Base-by-base conservation (phyloP, 225 moss, liverwort and hornwort genomes). In the Takakia lepidozioides region DNA sequence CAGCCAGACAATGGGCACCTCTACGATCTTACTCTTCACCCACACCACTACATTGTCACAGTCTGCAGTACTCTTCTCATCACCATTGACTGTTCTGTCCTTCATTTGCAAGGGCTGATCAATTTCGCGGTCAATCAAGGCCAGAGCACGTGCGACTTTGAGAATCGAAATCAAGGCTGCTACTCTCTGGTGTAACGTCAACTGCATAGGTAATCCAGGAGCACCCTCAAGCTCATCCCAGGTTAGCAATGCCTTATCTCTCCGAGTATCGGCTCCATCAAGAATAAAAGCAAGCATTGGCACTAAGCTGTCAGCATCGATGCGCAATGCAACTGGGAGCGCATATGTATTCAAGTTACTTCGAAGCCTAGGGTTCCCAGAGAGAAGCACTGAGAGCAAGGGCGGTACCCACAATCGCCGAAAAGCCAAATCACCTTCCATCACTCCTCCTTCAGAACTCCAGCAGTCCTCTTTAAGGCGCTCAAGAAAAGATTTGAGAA, bases 321-420 rank as follows among this genome's bases (percentile, higher is more conserved):
- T 85, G 29, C 83, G 75, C 56, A 98, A 46, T 35, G 91, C 87
- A 42, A 98, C 98, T 52, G 98, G 98, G 3, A 98, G 56, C 25
- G 91, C 91, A 42, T 98, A 98, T 2, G 83, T 98, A 24, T 83
- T 98, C 27, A 98, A 73, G 50, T 98, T 98, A 47, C 71, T 83
- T 49, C 91, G 67, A 39, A 98, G 83, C 28, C 83, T 70, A 19
- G 78, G 54, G 40, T 85, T 78, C 19, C 87, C 98, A 51, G 78
- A 81, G 22, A 91, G 80, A 46, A 98, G 71, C 29, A 91, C 87
- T 21, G 81, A 63, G 29, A 98, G 73, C 8, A 98, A 48, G 54
- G 98, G 69, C 18, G 98, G 98, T 26, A 91, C 74, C 98, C 98
- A 91, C 37, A 73, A 65, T 49, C 73, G 77, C 54, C 98, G 78